Base-by-base conservation (phyloP, 2,329 filamentous ascomycete species). In the Scedosporium minutisporum region DNA sequence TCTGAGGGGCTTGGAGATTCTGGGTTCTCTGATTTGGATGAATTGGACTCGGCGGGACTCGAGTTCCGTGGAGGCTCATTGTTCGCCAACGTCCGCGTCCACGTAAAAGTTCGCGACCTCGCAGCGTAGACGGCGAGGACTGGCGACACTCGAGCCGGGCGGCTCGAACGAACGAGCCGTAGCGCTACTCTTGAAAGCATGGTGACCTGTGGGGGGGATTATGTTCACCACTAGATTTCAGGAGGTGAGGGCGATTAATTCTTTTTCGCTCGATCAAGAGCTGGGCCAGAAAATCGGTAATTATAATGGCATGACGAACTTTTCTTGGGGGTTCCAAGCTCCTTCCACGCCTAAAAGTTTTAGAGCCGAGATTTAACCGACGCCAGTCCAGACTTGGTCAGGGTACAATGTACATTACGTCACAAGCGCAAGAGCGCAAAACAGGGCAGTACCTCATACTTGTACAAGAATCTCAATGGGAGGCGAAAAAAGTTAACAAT, bases 131-230 rank as follows among this genome's bases (percentile, higher is more conserved):
- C 48, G 33, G 38, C 14, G 57, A 59, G 38, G 29, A 51, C 16
- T 16, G n/a, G n/a, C 29, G 46, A 41, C 29, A 23, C 27, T n/a
- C 46, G 44, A n/a, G 18, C 21, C 27, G 48, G 44, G 9, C 33
- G 33, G n/a, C 60, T 42, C 60, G 29, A 18, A 29, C 60, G 60
- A 29, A 29, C 48, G 29, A 61, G 46, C 29, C 60, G 14, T 21
- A 55, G 27, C n/a, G 60, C 60, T 61, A 57, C 48, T 57, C 60
- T 61, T 48, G 60, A 61, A 41, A 61, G 51, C 60, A 61, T 61
- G 60, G 46, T 48, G 48, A 27, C 18, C 9, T 25, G 48, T 33
- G 60, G 29, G 59, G 25, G 6, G 23, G 7, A 18, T 21, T 12
- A 25, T 6, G 21, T 23, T 25, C 51, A 55, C 51, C 51, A 55